Evolutionary conservation across 805 yeast species (phyloP), one percentile per base, ranked within the genome.

Genomic region (Blastobotrys attinorum): DNA sequence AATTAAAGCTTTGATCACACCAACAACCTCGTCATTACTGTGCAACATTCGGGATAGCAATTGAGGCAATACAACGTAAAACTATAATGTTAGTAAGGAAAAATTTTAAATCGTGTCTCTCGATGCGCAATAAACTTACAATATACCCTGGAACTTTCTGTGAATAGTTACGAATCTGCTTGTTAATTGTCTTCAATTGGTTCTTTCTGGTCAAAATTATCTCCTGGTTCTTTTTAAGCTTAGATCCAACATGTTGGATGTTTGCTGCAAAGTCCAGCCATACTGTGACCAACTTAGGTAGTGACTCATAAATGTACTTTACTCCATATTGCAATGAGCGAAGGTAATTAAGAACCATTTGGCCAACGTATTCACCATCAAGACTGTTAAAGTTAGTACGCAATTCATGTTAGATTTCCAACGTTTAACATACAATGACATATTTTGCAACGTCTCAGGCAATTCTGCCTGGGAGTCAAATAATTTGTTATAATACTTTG

Each of bases 21-120:
- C 71, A 22, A 71, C 73, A 0, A 92, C 78, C 0, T 69, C 66
- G 1, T 63, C 61, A 49, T 82, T 79, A 0, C 72, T 65, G 54
- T 85, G 92, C 1, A 76, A 67, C 46, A 89, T 70, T 53, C 97
- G 71, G 0, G 97, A 87, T 3, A 90, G 65, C 29, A 92, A 59
- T 58, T 92, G 97, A 0, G 97, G 84, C 17, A 90, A 66, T 0
- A 87, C 95, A 0, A 88, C 72, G 58, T 83, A 90, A 84, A 96
- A 87, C 44, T 46, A 39, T n/a, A 4, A 8, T 15, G 4, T 21
- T 38, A 20, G 32, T 43, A 15, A 39, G 22, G 17, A 18, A 22
- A 27, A 25, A 25, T 20, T 6, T 23, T 3, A 22, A n/a, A 22
- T 4, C 4, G 13, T 16, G 25, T 18, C 27, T 13, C 31, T 34